These are phyloP conservation scores for Podila horticola DNA, from an alignment of 192 early-diverging fungal genomes.

Conservation along the genomic window DNA sequence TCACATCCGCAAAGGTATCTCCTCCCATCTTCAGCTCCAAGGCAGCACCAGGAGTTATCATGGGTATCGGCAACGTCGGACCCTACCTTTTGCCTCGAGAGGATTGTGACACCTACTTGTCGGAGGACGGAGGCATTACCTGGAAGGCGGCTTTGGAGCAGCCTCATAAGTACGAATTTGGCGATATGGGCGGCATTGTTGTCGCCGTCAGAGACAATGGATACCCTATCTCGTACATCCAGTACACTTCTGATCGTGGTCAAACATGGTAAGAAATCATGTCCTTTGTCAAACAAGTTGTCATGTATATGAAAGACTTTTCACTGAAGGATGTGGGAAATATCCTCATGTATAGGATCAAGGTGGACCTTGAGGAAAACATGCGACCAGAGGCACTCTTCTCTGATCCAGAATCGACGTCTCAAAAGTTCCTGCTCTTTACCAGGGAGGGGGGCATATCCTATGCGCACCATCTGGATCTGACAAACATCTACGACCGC, in stretches of 20 bases:
- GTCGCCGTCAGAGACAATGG: conserved; percentile 74
- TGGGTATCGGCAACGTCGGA: conserved; percentile 94
- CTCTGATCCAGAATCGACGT: conserved; percentile 84
- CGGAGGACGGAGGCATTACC: conserved; percentile 82
- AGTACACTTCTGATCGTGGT: conserved; percentile 85
- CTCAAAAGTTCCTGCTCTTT: conserved; percentile 73
- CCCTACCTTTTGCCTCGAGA: conserved; percentile 72
- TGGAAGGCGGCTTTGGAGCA: conserved; percentile 76
- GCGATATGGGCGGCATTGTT: conserved; percentile 83
- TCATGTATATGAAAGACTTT: not conserved
- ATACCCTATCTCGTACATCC: conserved; percentile 60
- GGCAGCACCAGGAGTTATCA: conserved; percentile 83
- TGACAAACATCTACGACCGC: conserved; percentile 64
- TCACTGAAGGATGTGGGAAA: not conserved
- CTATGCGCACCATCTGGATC: conserved; percentile 77
- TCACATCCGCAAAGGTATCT: conserved; percentile 72
- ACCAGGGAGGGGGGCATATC: conserved; percentile 25
- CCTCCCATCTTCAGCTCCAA: conserved; percentile 80
- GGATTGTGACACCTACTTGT: conserved; percentile 88
- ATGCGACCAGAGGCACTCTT: conserved; percentile 75
- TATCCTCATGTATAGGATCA: conserved; percentile 36
- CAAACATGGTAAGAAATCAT: conserved; percentile 66
- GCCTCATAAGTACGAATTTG: conserved; percentile 87
- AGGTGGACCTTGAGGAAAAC: conserved; percentile 53
- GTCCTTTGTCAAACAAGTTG: not conserved